phyloP scores from a whole-genome alignment of 495 filamentous ascomycete species.

The Endocarpon pusillum region DNA sequence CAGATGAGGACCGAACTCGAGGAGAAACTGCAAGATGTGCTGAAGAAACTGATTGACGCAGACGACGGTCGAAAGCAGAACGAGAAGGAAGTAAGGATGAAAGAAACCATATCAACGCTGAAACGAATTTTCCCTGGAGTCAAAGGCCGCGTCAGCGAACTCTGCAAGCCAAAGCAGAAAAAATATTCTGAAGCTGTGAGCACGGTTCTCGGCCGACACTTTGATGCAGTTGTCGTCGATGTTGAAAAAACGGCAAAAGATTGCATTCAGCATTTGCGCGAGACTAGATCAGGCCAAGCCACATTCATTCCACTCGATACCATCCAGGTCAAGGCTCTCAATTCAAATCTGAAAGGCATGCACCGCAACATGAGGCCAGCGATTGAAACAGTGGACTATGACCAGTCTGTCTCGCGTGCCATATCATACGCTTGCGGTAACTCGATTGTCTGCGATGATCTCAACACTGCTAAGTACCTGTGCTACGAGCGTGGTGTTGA shows the following conservation, averaged over 20 bases:
- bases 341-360: conserved; percentile 80
- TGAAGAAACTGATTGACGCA: conserved; percentile 63
- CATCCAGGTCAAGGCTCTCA: conserved; percentile 78
- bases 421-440: conserved; percentile 91
- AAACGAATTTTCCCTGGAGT: conserved; percentile 89
- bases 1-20: conserved; percentile 75
- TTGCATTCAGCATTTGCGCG: conserved; percentile 85
- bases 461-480: conserved; percentile 70
- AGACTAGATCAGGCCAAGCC: conserved; percentile 67
- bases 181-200: conserved; percentile 87
- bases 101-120: conserved; percentile 64
- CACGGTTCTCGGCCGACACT: conserved; percentile 80
- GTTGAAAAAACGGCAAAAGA: conserved; percentile 86
- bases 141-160: conserved; percentile 72
- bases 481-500: conserved; percentile 74
- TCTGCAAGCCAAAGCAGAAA: conserved; percentile 91
- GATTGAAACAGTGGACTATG: conserved; percentile 93
- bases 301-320: conserved; percentile 94
- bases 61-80: conserved; percentile 69
- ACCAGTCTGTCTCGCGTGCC: conserved; percentile 68
- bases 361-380: conserved; percentile 71
- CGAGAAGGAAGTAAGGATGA: conserved; percentile 57
- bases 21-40: conserved; percentile 69
- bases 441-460: conserved; percentile 83
- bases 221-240: conserved; percentile 91